phyloP scores from a whole-genome alignment of 1,284 basidiomycete species.

The Macrocystidia cucumis region DNA sequence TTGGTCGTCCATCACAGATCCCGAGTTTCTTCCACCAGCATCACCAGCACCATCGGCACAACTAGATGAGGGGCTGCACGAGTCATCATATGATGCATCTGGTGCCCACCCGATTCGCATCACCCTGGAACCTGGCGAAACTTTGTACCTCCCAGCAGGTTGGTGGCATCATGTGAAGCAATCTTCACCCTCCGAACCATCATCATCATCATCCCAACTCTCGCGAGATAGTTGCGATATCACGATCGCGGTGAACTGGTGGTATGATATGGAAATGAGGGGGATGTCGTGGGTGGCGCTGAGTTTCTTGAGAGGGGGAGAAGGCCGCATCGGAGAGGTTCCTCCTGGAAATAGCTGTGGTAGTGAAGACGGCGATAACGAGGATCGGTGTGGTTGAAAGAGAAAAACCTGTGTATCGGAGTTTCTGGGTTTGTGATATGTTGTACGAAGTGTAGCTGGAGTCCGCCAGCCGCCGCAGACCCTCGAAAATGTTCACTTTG shows the following conservation, averaged over 20 bases:
- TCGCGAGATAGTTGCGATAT: too few species aligned
- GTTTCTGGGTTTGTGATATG: too few species aligned
- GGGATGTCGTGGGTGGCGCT: constrained; percentile 65
- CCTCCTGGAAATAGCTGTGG: constrained; percentile 26
- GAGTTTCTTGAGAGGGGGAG: constrained; percentile 53
- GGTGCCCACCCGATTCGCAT: constrained; percentile 60
- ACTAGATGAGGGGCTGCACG: too few species aligned
- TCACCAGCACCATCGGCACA: too few species aligned
- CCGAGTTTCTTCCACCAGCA: constrained; percentile 32
- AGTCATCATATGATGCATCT: too few species aligned
- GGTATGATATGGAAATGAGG: constrained; percentile 73
- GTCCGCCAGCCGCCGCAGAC: too few species aligned
- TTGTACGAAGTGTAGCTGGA: too few species aligned
- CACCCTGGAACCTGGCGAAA: constrained; percentile 64
- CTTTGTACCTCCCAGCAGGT: constrained; percentile 81
- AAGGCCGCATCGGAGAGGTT: constrained; percentile 26
- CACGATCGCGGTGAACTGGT: constrained; percentile 83
- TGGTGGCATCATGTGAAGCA: constrained; percentile 90
- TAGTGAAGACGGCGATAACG: constrained; percentile 12
- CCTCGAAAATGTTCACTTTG: too few species aligned
- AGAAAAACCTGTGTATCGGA: too few species aligned
- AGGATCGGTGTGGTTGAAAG: too few species aligned
- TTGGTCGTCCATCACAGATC: constrained; percentile 70
- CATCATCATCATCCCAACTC: too few species aligned
- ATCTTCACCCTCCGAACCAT: too few species aligned